Percentiles rank a stretch among this genome's conserved stretches.
These are phyloP conservation scores for Fusarium sublunatum DNA, from an alignment of 2,329 filamentous ascomycete genomes.

Conservation along the genomic window DNA sequence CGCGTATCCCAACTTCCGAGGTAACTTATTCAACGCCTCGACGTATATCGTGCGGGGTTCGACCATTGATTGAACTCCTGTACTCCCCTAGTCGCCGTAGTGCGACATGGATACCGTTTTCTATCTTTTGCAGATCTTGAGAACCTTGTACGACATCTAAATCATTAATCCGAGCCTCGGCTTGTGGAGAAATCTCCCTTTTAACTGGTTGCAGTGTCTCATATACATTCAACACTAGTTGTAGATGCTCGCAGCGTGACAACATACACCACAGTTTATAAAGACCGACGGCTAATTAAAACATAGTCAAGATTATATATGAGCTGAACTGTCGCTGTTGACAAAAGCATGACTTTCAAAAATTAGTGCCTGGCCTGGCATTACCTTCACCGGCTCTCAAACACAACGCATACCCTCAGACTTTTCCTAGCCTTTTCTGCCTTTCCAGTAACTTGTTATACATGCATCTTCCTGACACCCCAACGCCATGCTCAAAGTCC, in stretches of 20 bases:
- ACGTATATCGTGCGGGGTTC: slow-evolving; percentile 39
- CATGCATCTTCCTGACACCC: slow-evolving; percentile 28
- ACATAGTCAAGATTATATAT: slow-evolving; percentile 2
- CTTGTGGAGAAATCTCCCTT: too few relatives aligned
- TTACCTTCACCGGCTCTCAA: neutral
- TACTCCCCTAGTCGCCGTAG: slow-evolving; percentile 8
- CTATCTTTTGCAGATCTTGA: slow-evolving; percentile 23
- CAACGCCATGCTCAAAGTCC: slow-evolving; percentile 48
- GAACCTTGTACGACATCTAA: slow-evolving; percentile 9
- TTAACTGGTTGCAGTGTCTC: too few relatives aligned
- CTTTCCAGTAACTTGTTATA: slow-evolving; percentile 21
- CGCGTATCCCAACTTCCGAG: slow-evolving; percentile 28
- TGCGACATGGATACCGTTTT: slow-evolving; percentile 1
- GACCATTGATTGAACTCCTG: slow-evolving; percentile 6
- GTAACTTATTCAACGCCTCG: slow-evolving; percentile 26
- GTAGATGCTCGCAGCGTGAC: too few relatives aligned
- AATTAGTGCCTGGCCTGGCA: neutral
- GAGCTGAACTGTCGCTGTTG: neutral
- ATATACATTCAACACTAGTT: too few relatives aligned
- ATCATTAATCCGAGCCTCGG: slow-evolving; percentile 19
- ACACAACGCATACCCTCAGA: neutral
- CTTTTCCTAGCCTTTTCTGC: slow-evolving; percentile 19
- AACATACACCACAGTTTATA: neutral
- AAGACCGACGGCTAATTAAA: neutral
- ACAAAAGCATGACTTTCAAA: neutral